phyloP scores from a whole-genome alignment of 78 protist genomes.

The Dictyostelium purpureum region DNA sequence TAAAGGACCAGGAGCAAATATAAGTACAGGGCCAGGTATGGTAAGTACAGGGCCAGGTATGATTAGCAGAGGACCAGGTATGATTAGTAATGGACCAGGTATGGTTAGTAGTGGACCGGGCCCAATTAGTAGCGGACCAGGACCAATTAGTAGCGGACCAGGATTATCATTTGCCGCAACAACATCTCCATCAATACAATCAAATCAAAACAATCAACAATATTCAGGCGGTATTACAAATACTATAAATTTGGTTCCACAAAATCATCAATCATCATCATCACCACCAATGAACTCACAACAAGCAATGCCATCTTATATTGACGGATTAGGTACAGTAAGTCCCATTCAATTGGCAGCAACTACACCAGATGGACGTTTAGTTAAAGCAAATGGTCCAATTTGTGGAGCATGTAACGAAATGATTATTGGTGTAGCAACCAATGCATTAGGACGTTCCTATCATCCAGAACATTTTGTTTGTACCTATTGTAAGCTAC shows the following conservation, averaged over 20 bases:
- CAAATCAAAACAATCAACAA: too few species aligned
- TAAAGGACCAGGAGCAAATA: neutral
- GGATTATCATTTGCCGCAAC: neutral
- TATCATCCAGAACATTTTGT: slow-evolving; percentile 87
- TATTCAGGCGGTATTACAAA: too few species aligned
- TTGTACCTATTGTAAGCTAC: slow-evolving; percentile 75
- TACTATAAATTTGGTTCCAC: neutral
- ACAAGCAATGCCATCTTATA: neutral
- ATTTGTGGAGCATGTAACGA: slow-evolving; percentile 76
- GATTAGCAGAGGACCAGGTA: neutral
- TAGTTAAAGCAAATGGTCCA: slow-evolving; percentile 73
- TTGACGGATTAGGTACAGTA: slow-evolving; percentile 23
- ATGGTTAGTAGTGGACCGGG: neutral
- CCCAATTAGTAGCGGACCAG: neutral
- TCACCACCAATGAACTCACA: neutral
- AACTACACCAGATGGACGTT: slow-evolving; percentile 76
- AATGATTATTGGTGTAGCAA: slow-evolving; percentile 81
- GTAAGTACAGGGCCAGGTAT: slow-evolving; percentile 3
- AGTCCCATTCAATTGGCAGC: slow-evolving; percentile 53
- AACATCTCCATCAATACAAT: neutral
- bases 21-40: slow-evolving; percentile 15
- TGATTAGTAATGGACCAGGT: slow-evolving; percentile 10
- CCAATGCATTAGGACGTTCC: slow-evolving; percentile 71
- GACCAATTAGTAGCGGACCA: neutral
- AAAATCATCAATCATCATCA: neutral